Evolutionary conservation across 2,329 filamentous ascomycete species (phyloP), one percentile per base, ranked within the genome.

Genomic region (Neonectria ditissima): DNA sequence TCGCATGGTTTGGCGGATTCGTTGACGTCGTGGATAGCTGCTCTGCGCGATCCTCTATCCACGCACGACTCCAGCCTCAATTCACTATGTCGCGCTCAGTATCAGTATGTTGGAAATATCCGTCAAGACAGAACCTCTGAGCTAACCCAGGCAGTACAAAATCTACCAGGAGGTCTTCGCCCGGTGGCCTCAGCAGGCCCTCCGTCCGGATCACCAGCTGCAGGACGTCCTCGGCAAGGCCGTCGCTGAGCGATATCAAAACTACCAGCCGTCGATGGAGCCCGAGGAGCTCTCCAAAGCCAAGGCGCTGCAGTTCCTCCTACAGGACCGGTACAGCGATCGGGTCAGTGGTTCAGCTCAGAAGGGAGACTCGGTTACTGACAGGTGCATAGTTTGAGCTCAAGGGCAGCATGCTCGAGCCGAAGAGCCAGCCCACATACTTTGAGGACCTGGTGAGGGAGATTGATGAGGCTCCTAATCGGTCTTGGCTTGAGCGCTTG

Each of bases 191-290:
- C 85, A 86, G 71, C 89, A 91, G 72, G 80, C 81, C 62, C 82
- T 91, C 47, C 87, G 89, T 0, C 89, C 89, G 8, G 84, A 89
- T 62, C 82, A 85, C 74, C 87, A 90, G 75, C 83, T 91, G 68
- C 86, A 86, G 71, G 83, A 87, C 67, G 81, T 86, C 34, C 78
- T 91, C 52, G 73, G 73, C 62, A 77, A 77, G 62, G 70, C 73
- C 30, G 73, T 80, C 52, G 69, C 77, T 62, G 75, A 76, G 59
- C 78, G 79, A 52, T 80, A 76, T 71, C 65, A 74, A 34, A 70
- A 62, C 4, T 74, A 73, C 58, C 74, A 72, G 55, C 74, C 78
- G 0, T 68, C 76, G 0, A 75, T 73, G 71, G 85, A 88, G 69
- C 76, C 79, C 9, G 80, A 82, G 28, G 85, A 88, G 72, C 73